phyloP scores from a whole-genome alignment of 83 land plant species.

The Picea mariana region DNA sequence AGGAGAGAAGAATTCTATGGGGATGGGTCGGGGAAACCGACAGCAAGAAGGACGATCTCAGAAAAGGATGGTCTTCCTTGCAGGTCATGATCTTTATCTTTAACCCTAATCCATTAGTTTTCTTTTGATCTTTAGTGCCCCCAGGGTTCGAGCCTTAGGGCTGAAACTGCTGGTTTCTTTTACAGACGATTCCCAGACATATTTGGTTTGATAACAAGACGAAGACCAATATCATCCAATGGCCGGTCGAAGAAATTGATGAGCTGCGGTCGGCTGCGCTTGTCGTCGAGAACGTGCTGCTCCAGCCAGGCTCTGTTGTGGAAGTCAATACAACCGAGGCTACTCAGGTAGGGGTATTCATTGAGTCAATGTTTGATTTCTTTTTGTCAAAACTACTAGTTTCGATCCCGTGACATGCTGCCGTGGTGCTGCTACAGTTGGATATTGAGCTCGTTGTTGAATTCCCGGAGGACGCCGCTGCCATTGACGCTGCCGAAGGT shows the following conservation, averaged over 20 bases:
- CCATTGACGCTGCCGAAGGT: not conserved
- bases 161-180: not conserved
- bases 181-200: constrained; percentile 78
- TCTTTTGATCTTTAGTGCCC: not conserved
- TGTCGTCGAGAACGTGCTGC: constrained; percentile 22
- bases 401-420: not conserved
- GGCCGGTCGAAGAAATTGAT: constrained; percentile 88
- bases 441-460: constrained; percentile 71
- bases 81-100: constrained; percentile 41
- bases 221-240: constrained; percentile 57
- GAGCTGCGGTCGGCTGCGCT: constrained; percentile 19
- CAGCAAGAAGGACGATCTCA: constrained; percentile 59
- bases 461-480: constrained; percentile 24
- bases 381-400: not conserved
- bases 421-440: constrained; percentile 34
- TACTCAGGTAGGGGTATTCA: constrained; percentile 35
- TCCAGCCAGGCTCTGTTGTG: constrained; percentile 43
- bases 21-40: constrained; percentile 92
- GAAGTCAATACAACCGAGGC: constrained; percentile 31
- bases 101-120: too few relatives aligned
- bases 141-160: not conserved
- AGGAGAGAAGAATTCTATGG: constrained; percentile 73
- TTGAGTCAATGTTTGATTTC: too few relatives aligned
- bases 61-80: constrained; percentile 92
- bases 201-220: constrained; percentile 62